These are phyloP conservation scores for Lizonia empirigonia DNA, from an alignment of 2,329 filamentous ascomycete genomes.

Conservation along the genomic window DNA sequence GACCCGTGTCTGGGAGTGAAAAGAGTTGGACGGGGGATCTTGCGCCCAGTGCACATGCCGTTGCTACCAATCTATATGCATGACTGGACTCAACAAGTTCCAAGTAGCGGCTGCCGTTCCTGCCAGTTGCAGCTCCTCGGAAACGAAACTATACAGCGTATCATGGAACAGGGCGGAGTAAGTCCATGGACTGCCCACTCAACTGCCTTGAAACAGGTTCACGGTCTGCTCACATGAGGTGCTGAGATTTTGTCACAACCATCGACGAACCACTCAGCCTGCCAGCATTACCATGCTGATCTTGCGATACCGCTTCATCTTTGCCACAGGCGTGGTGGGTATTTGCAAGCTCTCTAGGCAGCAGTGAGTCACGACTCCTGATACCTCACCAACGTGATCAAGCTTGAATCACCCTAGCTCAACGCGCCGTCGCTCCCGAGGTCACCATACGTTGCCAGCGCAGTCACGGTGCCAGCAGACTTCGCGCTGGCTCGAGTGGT, in stretches of 20 bases:
- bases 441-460: conserved; percentile 13
- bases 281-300: neutral
- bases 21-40: neutral
- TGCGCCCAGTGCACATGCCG: neutral
- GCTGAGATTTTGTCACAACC: neutral
- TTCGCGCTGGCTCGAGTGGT: conserved; percentile 21
- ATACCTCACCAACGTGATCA: conserved; percentile 5
- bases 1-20: neutral
- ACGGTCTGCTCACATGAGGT: neutral
- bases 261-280: conserved; percentile 5
- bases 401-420: conserved; percentile 13
- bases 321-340: neutral
- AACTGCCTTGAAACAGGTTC: neutral
- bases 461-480: conserved; percentile 41
- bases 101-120: neutral
- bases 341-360: conserved; percentile 14
- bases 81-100: neutral
- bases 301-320: neutral
- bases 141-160: neutral
- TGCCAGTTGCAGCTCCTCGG: neutral
- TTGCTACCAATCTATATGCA: neutral
- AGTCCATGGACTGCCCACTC: neutral
- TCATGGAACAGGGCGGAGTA: neutral
- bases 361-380: conserved; percentile 18
- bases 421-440: conserved; percentile 5